Percentiles rank a stretch among this genome's conserved stretches.
Evolutionary conservation across 495 filamentous ascomycete genomes (phyloP).

Genomic region (Jackrogersella minutella): DNA sequence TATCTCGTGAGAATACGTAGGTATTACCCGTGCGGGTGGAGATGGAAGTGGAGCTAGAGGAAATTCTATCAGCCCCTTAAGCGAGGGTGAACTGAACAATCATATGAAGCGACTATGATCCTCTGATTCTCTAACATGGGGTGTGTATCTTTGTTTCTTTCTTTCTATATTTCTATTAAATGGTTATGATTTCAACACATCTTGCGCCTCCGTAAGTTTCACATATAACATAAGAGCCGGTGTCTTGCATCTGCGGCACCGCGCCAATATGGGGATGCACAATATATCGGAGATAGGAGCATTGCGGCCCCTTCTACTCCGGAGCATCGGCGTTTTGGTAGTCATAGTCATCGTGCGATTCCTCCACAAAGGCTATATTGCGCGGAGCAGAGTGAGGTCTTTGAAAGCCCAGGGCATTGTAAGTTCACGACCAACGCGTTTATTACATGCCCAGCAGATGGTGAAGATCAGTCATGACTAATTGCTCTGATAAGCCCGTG

Average conservation of each 20-base stretch:
- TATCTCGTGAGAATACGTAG: too few relatives aligned
- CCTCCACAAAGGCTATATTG: constrained; percentile 33
- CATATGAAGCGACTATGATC: too few relatives aligned
- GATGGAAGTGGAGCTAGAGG: too few relatives aligned
- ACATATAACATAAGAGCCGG: not conserved
- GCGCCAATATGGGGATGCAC: constrained; percentile 1
- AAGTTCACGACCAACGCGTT: too few relatives aligned
- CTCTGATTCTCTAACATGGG: too few relatives aligned
- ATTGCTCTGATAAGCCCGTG: constrained; percentile 34
- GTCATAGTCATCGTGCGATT: constrained; percentile 25
- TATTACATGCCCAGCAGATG: too few relatives aligned
- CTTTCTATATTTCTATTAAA: too few relatives aligned
- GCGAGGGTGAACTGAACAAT: too few relatives aligned
- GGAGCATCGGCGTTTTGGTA: constrained; percentile 20
- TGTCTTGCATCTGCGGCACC: not conserved
- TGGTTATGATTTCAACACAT: not conserved
- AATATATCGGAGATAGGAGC: not conserved
- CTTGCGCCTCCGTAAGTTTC: not conserved
- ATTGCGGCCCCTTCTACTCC: constrained; percentile 6
- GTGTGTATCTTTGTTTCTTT: too few relatives aligned
- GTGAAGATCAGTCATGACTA: not conserved
- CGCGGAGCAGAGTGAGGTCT: constrained; percentile 27
- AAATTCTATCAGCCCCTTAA: too few relatives aligned
- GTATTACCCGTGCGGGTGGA: too few relatives aligned
- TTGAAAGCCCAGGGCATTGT: constrained; percentile 43